These are phyloP conservation scores for Suillus luteus DNA, from an alignment of 768 basidiomycete genomes.

Conservation along the genomic window DNA sequence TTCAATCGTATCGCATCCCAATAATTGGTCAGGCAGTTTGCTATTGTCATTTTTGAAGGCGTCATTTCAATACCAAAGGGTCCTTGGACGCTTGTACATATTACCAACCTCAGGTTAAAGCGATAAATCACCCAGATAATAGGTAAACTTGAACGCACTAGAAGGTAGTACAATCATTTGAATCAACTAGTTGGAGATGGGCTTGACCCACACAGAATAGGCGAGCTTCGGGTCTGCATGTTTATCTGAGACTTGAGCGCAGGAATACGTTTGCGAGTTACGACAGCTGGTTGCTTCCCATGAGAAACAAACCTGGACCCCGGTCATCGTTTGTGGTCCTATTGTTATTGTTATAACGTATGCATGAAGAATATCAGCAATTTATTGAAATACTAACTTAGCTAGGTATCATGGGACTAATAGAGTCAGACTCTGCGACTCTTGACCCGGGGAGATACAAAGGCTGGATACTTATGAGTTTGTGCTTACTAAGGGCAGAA, in stretches of 20 bases:
- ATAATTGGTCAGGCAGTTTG: constrained; percentile 9
- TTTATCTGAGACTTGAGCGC: background rate
- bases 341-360: background rate
- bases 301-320: background rate
- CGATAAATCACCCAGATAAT: background rate
- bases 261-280: background rate
- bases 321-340: background rate
- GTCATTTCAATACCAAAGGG: background rate
- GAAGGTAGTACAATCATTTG: too few relatives aligned
- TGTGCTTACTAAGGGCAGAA: background rate
- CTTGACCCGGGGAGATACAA: background rate
- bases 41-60: background rate
- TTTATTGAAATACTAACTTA: background rate
- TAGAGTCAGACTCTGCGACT: background rate
- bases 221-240: background rate
- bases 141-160: too few relatives aligned
- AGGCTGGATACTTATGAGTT: background rate
- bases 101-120: background rate
- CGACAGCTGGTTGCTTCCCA: background rate
- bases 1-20: constrained; percentile 21
- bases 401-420: background rate
- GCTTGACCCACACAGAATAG: background rate
- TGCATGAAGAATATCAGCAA: background rate
- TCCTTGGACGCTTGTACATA: background rate
- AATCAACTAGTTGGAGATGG: too few relatives aligned